Evolutionary conservation across 805 yeast genomes (phyloP), one percentile per base, ranked within the genome.

Genomic region (Komagataella mondaviorum): DNA sequence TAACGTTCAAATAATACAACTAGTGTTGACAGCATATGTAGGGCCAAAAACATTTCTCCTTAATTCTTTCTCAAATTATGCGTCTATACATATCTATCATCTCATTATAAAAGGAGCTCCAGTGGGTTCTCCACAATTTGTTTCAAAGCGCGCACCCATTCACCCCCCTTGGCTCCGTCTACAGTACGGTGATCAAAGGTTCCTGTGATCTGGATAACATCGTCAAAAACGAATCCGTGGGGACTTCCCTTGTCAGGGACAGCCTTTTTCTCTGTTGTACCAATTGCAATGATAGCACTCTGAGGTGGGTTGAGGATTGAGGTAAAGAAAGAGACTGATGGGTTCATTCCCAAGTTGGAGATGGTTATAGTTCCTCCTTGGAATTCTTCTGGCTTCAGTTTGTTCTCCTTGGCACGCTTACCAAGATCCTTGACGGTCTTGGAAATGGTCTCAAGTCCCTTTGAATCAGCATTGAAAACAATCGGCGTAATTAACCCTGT

Each of bases 301-400:
- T 91, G 99, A 51, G 99, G 99, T 56, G 96, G 98, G 80, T 93
- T 93, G 69, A 93, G 83, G 71, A 93, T 93, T 44, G 99, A 91
- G 30, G 99, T 91, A 81, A 93, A 93, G 66, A 85, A 64, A 57
- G 81, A 76, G 48, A 91, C 97, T 52, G 99, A 98, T 53, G 73
- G 80, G 81, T 93, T 93, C 99, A 93, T 93, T 67, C 99, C 99
- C 77, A 93, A 76, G 84, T 93, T 93, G 58, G 98, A 93, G 65
- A 93, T 91, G 68, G 97, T 89, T 70, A 93, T 88, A 60, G 99
- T 90, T 66, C 99, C 99, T 63, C 99, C 99, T 78, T 88, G 96
- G 83, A 86, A 93, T 75, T 93, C 99, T 70, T 88, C 95, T 56
- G 99, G 99, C 58, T 72, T 65, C 68, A 93, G 82, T 76, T 91